A percentile compares a stretch with the other conserved stretches of the same genome.
phyloP scores from a whole-genome alignment of 306 rosid species.

The Trifolium subterraneum region DNA sequence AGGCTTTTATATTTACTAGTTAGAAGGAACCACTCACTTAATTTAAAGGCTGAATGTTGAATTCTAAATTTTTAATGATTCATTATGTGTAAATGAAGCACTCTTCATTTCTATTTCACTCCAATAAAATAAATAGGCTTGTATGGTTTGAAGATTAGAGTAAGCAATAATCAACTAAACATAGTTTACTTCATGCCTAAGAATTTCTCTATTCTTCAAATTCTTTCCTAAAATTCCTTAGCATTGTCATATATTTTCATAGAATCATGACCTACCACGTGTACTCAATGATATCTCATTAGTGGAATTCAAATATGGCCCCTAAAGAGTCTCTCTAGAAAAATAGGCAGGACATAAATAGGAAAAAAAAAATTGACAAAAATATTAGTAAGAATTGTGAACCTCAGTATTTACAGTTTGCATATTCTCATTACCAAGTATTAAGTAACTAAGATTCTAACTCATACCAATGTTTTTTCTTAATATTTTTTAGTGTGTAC shows the following conservation, averaged over 20 bases:
- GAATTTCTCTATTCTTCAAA: slow-evolving; percentile 22
- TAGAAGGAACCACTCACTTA: slow-evolving; percentile 10
- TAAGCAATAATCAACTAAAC: background rate
- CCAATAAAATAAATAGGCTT: slow-evolving; percentile 3
- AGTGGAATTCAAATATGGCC: slow-evolving; percentile 26
- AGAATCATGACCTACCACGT: background rate
- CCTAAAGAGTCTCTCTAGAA: slow-evolving; percentile 30
- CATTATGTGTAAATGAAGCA: slow-evolving; percentile 25
- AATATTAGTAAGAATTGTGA: background rate
- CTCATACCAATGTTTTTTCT: slow-evolving; percentile 18
- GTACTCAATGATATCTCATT: slow-evolving; percentile 16
- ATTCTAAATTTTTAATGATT: slow-evolving; percentile 38
- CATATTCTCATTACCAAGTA: background rate
- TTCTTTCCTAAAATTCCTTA: background rate
- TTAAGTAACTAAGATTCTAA: background rate
- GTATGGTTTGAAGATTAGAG: slow-evolving; percentile 28
- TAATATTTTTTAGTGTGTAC: slow-evolving; percentile 24
- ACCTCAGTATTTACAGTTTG: slow-evolving; percentile 2
- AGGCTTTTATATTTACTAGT: slow-evolving; percentile 8
- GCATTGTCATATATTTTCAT: slow-evolving; percentile 4
- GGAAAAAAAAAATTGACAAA: background rate
- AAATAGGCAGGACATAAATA: slow-evolving; percentile 2
- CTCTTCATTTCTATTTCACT: slow-evolving; percentile 9
- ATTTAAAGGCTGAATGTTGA: slow-evolving; percentile 28
- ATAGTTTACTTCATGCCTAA: slow-evolving; percentile 35